Conservation (phyloP, 257 asterid genomes). For the Asclepias syriaca region DNA sequence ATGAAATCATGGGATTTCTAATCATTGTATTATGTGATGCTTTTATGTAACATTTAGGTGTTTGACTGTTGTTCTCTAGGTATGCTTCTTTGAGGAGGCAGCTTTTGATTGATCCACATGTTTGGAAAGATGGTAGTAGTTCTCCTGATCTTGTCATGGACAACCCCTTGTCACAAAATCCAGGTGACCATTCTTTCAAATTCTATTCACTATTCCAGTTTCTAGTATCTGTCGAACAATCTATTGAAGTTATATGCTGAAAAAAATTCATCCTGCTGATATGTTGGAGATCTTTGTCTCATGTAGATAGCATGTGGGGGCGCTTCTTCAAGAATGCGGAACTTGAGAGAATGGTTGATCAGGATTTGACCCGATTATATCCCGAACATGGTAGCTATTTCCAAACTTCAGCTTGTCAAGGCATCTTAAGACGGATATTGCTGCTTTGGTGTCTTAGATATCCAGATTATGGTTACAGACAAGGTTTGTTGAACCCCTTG, state of each 20-base stretch:
- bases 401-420: conserved; percentile 84
- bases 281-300: not conserved
- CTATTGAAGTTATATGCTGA: not conserved
- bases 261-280: not conserved
- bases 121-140: conserved; percentile 63
- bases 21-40: not conserved
- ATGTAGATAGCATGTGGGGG: conserved; percentile 96
- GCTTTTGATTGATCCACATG: conserved; percentile 79
- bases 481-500: conserved; percentile 39
- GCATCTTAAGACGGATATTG: conserved; percentile 77
- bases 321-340: conserved; percentile 94
- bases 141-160: conserved; percentile 81
- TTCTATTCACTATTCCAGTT: not conserved
- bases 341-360: conserved; percentile 91
- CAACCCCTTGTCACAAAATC: conserved; percentile 91
- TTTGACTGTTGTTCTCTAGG: conserved; percentile 30
- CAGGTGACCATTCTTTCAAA: conserved; percentile 42
- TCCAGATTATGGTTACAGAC: conserved; percentile 85
- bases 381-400: conserved; percentile 95
- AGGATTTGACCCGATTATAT: conserved; percentile 91
- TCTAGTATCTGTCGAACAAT: not conserved
- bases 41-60: not conserved
- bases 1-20: too few species aligned
- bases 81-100: conserved; percentile 88
- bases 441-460: conserved; percentile 91